Conservation (phyloP, 495 filamentous ascomycete genomes). For the Hypoxylon crocopeplum region DNA sequence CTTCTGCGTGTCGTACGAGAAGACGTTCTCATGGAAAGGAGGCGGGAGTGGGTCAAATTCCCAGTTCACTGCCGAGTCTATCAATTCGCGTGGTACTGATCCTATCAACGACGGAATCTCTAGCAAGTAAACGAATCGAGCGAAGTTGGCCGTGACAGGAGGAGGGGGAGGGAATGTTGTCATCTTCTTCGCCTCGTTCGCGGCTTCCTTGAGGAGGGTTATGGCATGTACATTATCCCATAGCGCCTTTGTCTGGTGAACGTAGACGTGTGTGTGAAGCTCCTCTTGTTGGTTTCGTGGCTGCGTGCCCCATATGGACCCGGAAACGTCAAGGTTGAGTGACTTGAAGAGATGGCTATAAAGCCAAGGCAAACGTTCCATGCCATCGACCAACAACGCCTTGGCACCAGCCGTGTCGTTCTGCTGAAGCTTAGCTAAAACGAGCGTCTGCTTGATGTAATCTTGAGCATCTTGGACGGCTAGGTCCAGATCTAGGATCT, state of each 20-base stretch:
- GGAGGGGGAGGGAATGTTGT: constrained; percentile 52
- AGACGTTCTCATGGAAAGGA: constrained; percentile 49
- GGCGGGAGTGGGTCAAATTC: constrained; percentile 78
- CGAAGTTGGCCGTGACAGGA: constrained; percentile 60
- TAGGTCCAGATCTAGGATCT: constrained; percentile 51
- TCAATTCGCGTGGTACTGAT: constrained; percentile 59
- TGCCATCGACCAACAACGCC: constrained; percentile 65
- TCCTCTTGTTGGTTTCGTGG: constrained; percentile 72
- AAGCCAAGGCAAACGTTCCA: constrained; percentile 81
- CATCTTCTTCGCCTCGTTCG: constrained; percentile 56
- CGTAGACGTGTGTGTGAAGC: constrained; percentile 80
- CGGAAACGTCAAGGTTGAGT: constrained; percentile 74
- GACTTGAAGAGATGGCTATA: constrained; percentile 78
- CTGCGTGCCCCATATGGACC: constrained; percentile 79
- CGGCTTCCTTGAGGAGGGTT: constrained; percentile 74
- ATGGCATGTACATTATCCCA: constrained; percentile 85
- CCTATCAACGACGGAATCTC: constrained; percentile 71
- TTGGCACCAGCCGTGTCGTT: constrained; percentile 69
- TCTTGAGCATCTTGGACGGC: constrained; percentile 39
- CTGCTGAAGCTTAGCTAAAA: constrained; percentile 74
- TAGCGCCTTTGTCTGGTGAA: constrained; percentile 79
- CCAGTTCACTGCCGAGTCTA: constrained; percentile 59
- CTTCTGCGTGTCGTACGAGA: constrained; percentile 48
- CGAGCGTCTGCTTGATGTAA: constrained; percentile 75
- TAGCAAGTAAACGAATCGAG: constrained; percentile 79